phyloP scores from a whole-genome alignment of 2,329 filamentous ascomycete genomes.

The Penicillium crustosum region DNA sequence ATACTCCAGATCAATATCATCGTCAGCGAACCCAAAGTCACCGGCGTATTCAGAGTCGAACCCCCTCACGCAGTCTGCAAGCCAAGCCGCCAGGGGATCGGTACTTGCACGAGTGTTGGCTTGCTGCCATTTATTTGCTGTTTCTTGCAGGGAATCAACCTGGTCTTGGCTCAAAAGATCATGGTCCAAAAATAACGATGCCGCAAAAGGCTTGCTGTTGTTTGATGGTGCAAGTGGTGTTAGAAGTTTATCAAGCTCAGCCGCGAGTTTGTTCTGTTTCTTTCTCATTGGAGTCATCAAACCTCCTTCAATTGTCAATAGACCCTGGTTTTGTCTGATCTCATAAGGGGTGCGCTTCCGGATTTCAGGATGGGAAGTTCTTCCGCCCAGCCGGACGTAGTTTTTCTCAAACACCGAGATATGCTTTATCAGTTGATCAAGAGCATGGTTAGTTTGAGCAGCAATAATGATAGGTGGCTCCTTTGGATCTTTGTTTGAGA shows the following conservation, averaged over 20 bases:
- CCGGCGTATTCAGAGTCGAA: conserved; percentile 47
- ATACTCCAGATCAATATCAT: conserved; percentile 61
- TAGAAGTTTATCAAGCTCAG: conserved; percentile 45
- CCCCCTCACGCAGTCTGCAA: conserved; percentile 53
- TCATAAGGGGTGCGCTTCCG: conserved; percentile 66
- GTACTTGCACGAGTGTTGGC: conserved; percentile 8
- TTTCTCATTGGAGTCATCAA: conserved; percentile 40
- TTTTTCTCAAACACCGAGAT: conserved; percentile 62
- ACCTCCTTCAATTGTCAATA: conserved; percentile 42
- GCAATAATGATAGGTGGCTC: conserved; percentile 74
- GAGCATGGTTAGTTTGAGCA: conserved; percentile 86
- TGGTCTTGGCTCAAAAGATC: conserved; percentile 65
- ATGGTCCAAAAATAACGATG: conserved; percentile 54
- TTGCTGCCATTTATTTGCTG: conserved; percentile 47
- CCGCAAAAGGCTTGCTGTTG: conserved; percentile 50
- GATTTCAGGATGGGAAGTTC: conserved; percentile 66
- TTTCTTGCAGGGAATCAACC: conserved; percentile 57
- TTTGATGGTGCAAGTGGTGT: conserved; percentile 41
- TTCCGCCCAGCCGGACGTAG: conserved; percentile 67
- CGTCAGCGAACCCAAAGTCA: conserved; percentile 55
- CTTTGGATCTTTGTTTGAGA: conserved; percentile 55
- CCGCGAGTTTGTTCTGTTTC: conserved; percentile 46
- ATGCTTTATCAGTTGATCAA: conserved; percentile 75
- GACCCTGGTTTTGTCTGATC: conserved; percentile 47
- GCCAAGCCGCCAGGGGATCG: conserved; percentile 55